phyloP scores from a whole-genome alignment of 75 land plant genomes.

The Picea glauca region DNA sequence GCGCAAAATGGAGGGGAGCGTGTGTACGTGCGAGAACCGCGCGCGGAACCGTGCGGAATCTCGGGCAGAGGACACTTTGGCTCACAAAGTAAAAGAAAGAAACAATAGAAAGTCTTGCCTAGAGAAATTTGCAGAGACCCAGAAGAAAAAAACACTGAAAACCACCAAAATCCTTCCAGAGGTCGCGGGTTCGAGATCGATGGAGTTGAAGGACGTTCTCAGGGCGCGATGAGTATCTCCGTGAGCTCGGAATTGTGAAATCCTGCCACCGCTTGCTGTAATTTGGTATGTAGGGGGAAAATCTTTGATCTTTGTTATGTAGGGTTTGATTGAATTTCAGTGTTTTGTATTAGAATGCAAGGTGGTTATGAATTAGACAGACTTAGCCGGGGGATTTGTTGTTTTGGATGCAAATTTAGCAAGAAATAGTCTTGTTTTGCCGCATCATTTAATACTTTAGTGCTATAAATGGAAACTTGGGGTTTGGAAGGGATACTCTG shows the following conservation, averaged over 20 bases:
- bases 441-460: background rate
- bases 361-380: background rate
- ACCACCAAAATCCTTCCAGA: no score
- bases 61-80: background rate
- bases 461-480: background rate
- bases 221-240: background rate
- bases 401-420: constrained; percentile 5
- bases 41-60: constrained; percentile 7
- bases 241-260: background rate
- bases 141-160: background rate
- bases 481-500: background rate
- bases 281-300: background rate
- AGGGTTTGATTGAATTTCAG: background rate
- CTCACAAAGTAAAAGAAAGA: background rate
- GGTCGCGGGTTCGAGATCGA: background rate
- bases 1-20: no score
- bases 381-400: background rate
- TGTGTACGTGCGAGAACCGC: background rate
- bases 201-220: background rate
- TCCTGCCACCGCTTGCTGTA: background rate
- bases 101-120: background rate
- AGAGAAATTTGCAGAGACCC: background rate
- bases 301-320: background rate
- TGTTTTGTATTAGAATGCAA: background rate
- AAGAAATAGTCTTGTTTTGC: background rate